A percentile compares a stretch with the other conserved stretches of the same genome.
phyloP scores from a whole-genome alignment of 441 rosid genomes.

The Viola pubescens region DNA sequence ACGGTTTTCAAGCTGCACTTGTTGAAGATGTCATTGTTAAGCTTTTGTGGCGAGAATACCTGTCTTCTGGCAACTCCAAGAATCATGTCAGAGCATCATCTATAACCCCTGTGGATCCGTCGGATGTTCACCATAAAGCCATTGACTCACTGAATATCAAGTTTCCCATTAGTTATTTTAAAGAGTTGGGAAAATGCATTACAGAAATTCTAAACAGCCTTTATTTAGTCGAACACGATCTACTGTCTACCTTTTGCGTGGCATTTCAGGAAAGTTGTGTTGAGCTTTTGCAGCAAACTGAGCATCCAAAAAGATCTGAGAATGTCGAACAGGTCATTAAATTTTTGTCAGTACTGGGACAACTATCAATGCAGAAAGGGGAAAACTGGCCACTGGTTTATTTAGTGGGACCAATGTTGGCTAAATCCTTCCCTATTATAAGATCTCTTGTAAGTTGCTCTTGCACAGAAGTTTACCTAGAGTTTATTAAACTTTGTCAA shows the following conservation, averaged over 20 bases:
- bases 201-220: constrained; percentile 62
- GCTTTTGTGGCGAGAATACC: constrained; percentile 82
- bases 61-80: constrained; percentile 22
- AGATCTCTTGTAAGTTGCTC: constrained; percentile 66
- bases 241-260: constrained; percentile 46
- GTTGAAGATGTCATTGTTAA: constrained; percentile 58
- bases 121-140: constrained; percentile 31
- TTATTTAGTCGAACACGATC: constrained; percentile 38
- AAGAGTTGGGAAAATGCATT: constrained; percentile 79
- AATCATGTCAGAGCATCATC: constrained; percentile 25
- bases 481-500: no score
- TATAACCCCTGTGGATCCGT: constrained; percentile 21
- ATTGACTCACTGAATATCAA: constrained; percentile 29
- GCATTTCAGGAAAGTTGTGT: constrained; percentile 54
- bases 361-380: constrained; percentile 39
- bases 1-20: constrained; percentile 43
- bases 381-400: constrained; percentile 70
- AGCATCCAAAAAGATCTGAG: constrained; percentile 37
- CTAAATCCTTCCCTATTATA: constrained; percentile 55
- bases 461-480: constrained; percentile 13
- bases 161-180: constrained; percentile 35
- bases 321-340: constrained; percentile 44
- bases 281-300: no score
- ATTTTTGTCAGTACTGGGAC: constrained; percentile 51
- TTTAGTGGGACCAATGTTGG: constrained; percentile 69